phyloP scores from a whole-genome alignment of 176 grass and related monocot species.

The Chrysopogon serrulatus region DNA sequence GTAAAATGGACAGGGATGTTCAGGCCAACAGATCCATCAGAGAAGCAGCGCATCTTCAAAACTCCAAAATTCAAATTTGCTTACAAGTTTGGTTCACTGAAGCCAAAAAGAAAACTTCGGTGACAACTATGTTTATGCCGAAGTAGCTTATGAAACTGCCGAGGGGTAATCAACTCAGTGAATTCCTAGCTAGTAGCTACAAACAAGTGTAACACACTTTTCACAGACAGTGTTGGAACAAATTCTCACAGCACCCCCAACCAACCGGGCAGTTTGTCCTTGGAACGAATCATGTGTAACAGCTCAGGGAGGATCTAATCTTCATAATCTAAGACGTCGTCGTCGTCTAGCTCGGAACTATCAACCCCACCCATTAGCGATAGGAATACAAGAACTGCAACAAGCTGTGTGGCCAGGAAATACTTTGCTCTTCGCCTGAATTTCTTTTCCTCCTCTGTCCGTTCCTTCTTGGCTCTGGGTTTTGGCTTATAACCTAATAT shows the following conservation, averaged over 20 bases:
- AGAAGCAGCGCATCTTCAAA: background rate
- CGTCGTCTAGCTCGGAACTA: slow-evolving; percentile 43
- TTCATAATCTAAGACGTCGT: slow-evolving; percentile 50
- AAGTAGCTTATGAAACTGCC: background rate
- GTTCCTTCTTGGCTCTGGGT: slow-evolving; percentile 70
- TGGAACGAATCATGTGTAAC: background rate
- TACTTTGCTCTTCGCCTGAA: slow-evolving; percentile 77
- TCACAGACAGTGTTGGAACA: background rate
- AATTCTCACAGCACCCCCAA: background rate
- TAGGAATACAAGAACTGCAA: slow-evolving; percentile 68
- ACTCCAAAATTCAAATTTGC: background rate
- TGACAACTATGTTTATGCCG: background rate
- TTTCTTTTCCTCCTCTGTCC: slow-evolving; percentile 81
- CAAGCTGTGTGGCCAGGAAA: slow-evolving; percentile 73
- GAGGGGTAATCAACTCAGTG: background rate
- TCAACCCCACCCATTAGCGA: slow-evolving; percentile 59
- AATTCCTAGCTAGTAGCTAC: background rate
- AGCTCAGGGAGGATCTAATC: slow-evolving; percentile 25
- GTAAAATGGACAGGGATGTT: background rate
- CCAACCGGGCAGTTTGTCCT: background rate
- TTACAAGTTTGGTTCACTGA: background rate
- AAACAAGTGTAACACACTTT: background rate
- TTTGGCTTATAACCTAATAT: slow-evolving; percentile 77
- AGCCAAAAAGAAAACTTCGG: background rate
- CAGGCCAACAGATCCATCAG: background rate